phyloP scores from a whole-genome alignment of 257 asterid genomes.

The Solanum paucissectum region DNA sequence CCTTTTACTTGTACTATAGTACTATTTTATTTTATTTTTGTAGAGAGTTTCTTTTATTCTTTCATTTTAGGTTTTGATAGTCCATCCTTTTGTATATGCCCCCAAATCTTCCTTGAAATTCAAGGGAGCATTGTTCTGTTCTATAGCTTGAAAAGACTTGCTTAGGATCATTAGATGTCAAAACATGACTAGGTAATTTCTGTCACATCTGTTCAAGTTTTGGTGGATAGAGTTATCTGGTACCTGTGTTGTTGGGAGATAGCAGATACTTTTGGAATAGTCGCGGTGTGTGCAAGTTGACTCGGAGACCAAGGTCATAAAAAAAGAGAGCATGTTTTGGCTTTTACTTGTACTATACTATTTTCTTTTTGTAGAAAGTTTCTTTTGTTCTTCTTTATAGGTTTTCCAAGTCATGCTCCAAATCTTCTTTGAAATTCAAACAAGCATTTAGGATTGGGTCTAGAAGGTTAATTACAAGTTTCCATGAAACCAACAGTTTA shows the following conservation, averaged over 20 bases:
- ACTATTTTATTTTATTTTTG: not conserved
- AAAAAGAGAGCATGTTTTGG: not conserved
- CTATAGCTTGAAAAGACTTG: not conserved
- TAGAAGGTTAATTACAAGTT: not conserved
- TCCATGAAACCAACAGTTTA: not conserved
- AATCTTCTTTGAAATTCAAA: not conserved
- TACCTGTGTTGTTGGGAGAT: not conserved
- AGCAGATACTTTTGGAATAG: not conserved
- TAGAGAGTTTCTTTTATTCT: not conserved
- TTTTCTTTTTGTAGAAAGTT: not conserved
- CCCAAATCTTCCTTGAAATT: not conserved
- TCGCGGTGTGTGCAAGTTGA: not conserved
- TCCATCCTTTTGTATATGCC: not conserved
- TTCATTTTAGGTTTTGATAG: not conserved
- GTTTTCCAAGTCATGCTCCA: not conserved
- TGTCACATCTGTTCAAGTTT: not conserved
- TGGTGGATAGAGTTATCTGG: not conserved
- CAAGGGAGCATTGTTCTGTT: not conserved
- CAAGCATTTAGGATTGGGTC: not conserved
- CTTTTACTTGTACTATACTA: not conserved
- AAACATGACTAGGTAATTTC: not conserved
- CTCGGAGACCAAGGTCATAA: not conserved
- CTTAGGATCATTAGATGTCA: not conserved
- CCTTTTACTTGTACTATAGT: not conserved
- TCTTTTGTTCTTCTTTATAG: not conserved